Percentiles rank a stretch among this genome's conserved stretches.
Conservation (phyloP, 805 yeast species). For the Cyberlindnera veronae region DNA sequence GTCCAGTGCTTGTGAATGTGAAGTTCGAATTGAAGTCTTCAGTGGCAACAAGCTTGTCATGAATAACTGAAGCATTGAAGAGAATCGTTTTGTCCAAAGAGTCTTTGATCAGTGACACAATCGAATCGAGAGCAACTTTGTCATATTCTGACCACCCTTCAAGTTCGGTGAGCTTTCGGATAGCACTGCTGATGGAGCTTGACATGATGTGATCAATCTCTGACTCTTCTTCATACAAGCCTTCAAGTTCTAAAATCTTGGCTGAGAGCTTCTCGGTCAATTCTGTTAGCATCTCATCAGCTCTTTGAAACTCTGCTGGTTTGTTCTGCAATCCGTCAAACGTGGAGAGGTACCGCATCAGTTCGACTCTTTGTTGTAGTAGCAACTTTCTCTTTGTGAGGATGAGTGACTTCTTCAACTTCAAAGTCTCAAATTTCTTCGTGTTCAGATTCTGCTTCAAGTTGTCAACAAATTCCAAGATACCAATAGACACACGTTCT, state of each 20-base stretch:
- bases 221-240: constrained; percentile 42
- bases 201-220: constrained; percentile 51
- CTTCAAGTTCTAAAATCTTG: constrained; percentile 52
- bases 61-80: constrained; percentile 50
- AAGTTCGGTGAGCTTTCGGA: constrained; percentile 46
- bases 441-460: constrained; percentile 39
- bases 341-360: constrained; percentile 24
- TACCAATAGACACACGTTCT: constrained; percentile 36
- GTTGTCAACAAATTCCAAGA: constrained; percentile 41
- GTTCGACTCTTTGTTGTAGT: constrained; percentile 40
- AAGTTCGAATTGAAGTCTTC: constrained; percentile 26
- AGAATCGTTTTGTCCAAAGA: constrained; percentile 51
- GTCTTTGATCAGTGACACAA: constrained; percentile 42
- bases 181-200: constrained; percentile 42
- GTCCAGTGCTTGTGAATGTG: constrained; percentile 11
- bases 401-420: constrained; percentile 35
- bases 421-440: constrained; percentile 43
- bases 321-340: constrained; percentile 22
- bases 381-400: constrained; percentile 39
- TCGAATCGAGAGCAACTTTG: constrained; percentile 37
- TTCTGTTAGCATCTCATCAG: constrained; percentile 31
- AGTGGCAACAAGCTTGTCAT: constrained; percentile 43
- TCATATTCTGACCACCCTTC: constrained; percentile 55
- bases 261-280: constrained; percentile 33
- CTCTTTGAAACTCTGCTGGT: constrained; percentile 24